phyloP scores from a whole-genome alignment of 495 filamentous ascomycete species.

The Neurospora sp. region DNA sequence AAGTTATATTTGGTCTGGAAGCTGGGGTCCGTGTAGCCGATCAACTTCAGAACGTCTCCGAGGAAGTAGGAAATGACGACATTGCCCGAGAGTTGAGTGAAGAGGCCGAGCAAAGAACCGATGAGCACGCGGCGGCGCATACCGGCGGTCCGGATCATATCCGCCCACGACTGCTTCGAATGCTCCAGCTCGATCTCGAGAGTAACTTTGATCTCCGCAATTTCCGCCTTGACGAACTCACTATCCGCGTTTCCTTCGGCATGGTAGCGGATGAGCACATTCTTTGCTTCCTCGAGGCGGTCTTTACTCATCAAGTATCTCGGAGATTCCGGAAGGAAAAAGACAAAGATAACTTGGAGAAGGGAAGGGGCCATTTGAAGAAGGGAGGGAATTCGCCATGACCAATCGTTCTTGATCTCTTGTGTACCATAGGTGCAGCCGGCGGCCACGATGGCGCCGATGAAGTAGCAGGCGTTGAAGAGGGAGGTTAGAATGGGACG shows the following conservation, averaged over 20 bases:
- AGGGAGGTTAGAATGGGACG: constrained; percentile 52
- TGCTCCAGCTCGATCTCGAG: constrained; percentile 46
- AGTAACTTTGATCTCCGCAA: constrained; percentile 49
- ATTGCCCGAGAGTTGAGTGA: constrained; percentile 57
- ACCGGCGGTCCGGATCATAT: constrained; percentile 44
- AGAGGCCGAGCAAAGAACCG: constrained; percentile 46
- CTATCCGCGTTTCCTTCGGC: constrained; percentile 48
- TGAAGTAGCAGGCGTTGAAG: constrained; percentile 56
- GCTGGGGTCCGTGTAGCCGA: constrained; percentile 40
- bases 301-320: constrained; percentile 51
- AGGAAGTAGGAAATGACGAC: constrained; percentile 53
- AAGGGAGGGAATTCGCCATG: constrained; percentile 54
- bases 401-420: constrained; percentile 45
- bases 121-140: constrained; percentile 49
- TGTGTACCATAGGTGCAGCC: constrained; percentile 49
- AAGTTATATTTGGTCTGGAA: constrained; percentile 48
- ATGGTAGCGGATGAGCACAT: constrained; percentile 50
- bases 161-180: constrained; percentile 45
- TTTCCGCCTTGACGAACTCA: constrained; percentile 47
- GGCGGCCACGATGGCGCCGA: constrained; percentile 52
- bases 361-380: constrained; percentile 45
- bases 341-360: constrained; percentile 46
- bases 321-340: constrained; percentile 50
- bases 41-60: constrained; percentile 38
- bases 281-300: constrained; percentile 44